phyloP scores from a whole-genome alignment of 2,329 filamentous ascomycete genomes.

The Mycosphaerella sp. region DNA sequence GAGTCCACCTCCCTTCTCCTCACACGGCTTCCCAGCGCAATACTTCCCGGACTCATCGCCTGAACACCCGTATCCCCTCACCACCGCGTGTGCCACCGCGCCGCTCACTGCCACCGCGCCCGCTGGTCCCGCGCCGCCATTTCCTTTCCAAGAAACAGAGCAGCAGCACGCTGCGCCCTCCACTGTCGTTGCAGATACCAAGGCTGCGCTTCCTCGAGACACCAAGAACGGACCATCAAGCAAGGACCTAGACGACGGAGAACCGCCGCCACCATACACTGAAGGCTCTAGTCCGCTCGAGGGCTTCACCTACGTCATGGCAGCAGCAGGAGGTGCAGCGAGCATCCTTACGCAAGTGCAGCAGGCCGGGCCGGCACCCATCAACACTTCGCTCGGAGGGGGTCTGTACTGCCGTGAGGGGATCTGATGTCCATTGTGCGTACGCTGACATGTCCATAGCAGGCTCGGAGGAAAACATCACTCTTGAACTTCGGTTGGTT shows the following conservation, averaged over 20 bases:
- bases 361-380: conserved; percentile 75
- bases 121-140: conserved; percentile 43
- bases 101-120: conserved; percentile 46
- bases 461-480: conserved; percentile 84
- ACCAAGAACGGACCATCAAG: conserved; percentile 68
- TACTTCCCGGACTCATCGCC: conserved; percentile 49
- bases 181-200: conserved; percentile 64
- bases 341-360: conserved; percentile 99
- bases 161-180: conserved; percentile 42
- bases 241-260: conserved; percentile 71
- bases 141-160: conserved; percentile 33
- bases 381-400: conserved; percentile 78
- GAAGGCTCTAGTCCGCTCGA: conserved; percentile 89
- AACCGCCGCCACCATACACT: conserved; percentile 92
- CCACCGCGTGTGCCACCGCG: conserved; percentile 30
- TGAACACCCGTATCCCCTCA: conserved; percentile 43
- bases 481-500: conserved; percentile 81
- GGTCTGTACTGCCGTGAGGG: conserved; percentile 38
- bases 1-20: conserved; percentile 59
- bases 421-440: neutral
- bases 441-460: neutral
- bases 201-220: conserved; percentile 75
- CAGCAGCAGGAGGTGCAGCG: conserved; percentile 89
- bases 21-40: conserved; percentile 57
- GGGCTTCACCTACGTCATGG: conserved; percentile 96